Evolutionary conservation across 768 basidiomycete species (phyloP), one percentile per base, ranked within the genome.

Genomic region (Pleurotus salmoneostramineus): DNA sequence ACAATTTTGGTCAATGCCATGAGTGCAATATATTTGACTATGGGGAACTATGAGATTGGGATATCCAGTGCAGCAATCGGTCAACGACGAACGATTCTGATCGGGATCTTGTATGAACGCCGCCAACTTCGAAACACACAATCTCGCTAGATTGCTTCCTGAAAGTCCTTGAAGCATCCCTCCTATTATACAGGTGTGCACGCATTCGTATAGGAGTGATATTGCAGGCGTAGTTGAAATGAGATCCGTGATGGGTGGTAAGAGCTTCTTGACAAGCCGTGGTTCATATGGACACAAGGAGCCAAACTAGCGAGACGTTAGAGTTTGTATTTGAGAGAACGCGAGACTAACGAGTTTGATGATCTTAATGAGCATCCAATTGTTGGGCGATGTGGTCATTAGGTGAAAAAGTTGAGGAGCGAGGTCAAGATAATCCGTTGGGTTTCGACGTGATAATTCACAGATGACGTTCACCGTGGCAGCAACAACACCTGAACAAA

Each of bases 321-420:
- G 49, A 58, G 57, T 57, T 17, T 51, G 59, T 47, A 3, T 58
- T 51, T 34, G 32, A 47, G 12, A 48, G 7, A 8, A 15, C 14
- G 12, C 6, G 58, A 49, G 11, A 44, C 58, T 65, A 71, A 95
- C 96, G 70, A 98, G 72, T 74, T 99, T 99, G 69, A 98, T 87
- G 56, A 98, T 89, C 74, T 99, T 99, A 71, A 99, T 99, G 59
- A 99, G 81, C 93, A 98, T 96, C 97, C 97, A 99, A 65, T 99
- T 99, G 71, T 99, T 98, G 7, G 91, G 89, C 8, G 94, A 94
- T 2, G 88, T 93, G 0, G 93, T 97, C 59, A 99, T 75, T 8
- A 98, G 80, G 65, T 91, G 93, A 71, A 98, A 99, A 56, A 98
- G 71, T 64, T 91, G 91, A 7, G 97, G 97, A 2, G 96, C 97